A percentile compares a stretch with the other conserved stretches of the same genome.
These are phyloP conservation scores for Lichtheimia ramosa DNA, from an alignment of 371 early-diverging fungal genomes.

Conservation along the genomic window DNA sequence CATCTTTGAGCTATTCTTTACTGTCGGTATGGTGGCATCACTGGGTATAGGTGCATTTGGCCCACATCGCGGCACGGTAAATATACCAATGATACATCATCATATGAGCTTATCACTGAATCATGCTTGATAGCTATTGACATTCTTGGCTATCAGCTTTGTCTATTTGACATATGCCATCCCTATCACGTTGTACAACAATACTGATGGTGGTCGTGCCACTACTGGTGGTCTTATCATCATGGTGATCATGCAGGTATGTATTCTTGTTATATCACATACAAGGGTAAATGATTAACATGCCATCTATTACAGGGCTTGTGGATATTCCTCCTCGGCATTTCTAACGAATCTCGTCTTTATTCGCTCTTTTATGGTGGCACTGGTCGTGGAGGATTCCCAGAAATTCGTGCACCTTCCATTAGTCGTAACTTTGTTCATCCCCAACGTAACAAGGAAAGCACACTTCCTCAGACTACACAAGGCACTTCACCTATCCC, in stretches of 20 bases:
- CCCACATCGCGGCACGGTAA: constrained; percentile 28
- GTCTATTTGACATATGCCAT: constrained; percentile 48
- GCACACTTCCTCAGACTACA: neutral
- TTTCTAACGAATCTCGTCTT: constrained; percentile 63
- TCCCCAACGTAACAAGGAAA: constrained; percentile 7
- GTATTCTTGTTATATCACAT: neutral
- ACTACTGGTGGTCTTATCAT: constrained; percentile 61
- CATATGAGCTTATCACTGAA: neutral
- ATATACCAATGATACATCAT: neutral
- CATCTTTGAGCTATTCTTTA: constrained; percentile 56
- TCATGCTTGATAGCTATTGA: constrained; percentile 37
- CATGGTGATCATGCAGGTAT: constrained; percentile 56
- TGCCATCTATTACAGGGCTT: constrained; percentile 36
- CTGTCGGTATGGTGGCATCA: constrained; percentile 37
- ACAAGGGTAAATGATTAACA: constrained; percentile 5
- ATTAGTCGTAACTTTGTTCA: constrained; percentile 15
- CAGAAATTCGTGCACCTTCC: constrained; percentile 5
- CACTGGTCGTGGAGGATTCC: constrained; percentile 14
- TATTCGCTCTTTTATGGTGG: constrained; percentile 36
- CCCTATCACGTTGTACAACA: constrained; percentile 14
- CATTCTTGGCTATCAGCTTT: constrained; percentile 56
- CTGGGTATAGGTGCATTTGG: constrained; percentile 25
- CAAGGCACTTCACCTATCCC: constrained; percentile 7
- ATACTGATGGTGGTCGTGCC: constrained; percentile 27
- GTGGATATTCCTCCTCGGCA: constrained; percentile 74